Evolutionary conservation across 1,139 yeast species (phyloP), one percentile per base, ranked within the genome.

Genomic region (Cylindricascospora bacillispora): DNA sequence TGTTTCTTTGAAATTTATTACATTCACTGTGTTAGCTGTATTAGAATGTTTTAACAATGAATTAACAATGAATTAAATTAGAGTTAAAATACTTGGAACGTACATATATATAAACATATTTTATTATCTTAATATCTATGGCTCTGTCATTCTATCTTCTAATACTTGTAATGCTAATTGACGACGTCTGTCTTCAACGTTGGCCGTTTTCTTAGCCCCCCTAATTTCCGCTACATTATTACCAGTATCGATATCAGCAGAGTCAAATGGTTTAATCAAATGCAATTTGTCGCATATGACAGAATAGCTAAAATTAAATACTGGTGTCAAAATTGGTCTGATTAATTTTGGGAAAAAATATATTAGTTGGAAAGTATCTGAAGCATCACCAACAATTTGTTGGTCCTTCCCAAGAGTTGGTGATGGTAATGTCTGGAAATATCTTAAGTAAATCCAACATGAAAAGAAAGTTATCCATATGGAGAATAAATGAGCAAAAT

Each of bases 81-180:
- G n/a, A n/a, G n/a, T n/a, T n/a, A n/a, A n/a, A n/a, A n/a, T n/a
- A n/a, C n/a, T n/a, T n/a, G n/a, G n/a, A n/a, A n/a, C n/a, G n/a
- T 30, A 33, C 25, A 38, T 35, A 22, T 38, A 35, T 29, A 31
- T 31, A 30, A 32, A 30, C 22, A 32, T 31, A 15, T 31, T 21
- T 3, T 23, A 23, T 15, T 5, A 15, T 14, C 27, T 5, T 11
- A 24, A 24, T 35, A 18, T 10, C 15, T 28, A 22, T 6, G 32
- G 26, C 13, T 25, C 33, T 13, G 29, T 38, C 36, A 74, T 70
- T 45, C 92, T 64, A 45, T 81, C 89, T 45, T 81, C 92, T 36
- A 83, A 62, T 16, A 82, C 89, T 45, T 80, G 79, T 34, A 83
- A 57, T 0, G 95, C 95, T 28, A 83, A 72, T 43, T 80, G 89